A percentile compares a stretch with the other conserved stretches of the same genome.
These are phyloP conservation scores for Dactylellina drechsleri DNA, from an alignment of 2,329 filamentous ascomycete genomes.

Conservation along the genomic window DNA sequence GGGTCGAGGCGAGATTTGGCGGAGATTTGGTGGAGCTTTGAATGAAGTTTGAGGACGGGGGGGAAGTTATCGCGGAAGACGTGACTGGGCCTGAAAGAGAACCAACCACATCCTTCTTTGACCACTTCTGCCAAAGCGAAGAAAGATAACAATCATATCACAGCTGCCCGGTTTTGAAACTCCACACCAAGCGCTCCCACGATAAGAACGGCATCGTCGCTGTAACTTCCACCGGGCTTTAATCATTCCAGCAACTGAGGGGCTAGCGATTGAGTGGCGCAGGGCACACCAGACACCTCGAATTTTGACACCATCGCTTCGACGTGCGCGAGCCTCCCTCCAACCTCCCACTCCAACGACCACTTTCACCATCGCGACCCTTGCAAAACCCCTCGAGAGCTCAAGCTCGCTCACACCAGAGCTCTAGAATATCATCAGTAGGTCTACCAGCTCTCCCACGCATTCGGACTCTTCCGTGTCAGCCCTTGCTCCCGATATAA, in stretches of 20 bases:
- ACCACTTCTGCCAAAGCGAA: conserved; percentile 5
- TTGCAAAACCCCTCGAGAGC: background rate
- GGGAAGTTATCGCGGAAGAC: conserved; percentile 21
- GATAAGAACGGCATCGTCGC: background rate
- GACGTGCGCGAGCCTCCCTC: conserved; percentile 7
- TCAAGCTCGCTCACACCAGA: background rate
- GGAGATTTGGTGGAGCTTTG: background rate
- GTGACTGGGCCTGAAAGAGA: background rate
- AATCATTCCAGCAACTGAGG: background rate
- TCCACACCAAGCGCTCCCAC: background rate
- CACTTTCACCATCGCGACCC: background rate
- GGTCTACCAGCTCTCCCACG: background rate
- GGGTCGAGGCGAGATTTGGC: background rate
- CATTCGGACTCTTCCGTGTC: background rate
- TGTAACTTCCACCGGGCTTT: background rate
- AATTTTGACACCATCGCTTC: conserved; percentile 35
- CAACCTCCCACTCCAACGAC: background rate
- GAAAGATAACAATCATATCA: no score
- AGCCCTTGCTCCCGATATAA: conserved; percentile 10
- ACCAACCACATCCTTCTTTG: background rate
- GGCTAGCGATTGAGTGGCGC: conserved; percentile 1
- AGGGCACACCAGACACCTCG: background rate
- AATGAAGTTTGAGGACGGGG: conserved; percentile 2
- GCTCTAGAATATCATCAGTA: conserved; percentile 10
- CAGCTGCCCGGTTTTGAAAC: no score